Conservation (phyloP, 176 grass and related monocot species). For the Elaeis guineensis region DNA sequence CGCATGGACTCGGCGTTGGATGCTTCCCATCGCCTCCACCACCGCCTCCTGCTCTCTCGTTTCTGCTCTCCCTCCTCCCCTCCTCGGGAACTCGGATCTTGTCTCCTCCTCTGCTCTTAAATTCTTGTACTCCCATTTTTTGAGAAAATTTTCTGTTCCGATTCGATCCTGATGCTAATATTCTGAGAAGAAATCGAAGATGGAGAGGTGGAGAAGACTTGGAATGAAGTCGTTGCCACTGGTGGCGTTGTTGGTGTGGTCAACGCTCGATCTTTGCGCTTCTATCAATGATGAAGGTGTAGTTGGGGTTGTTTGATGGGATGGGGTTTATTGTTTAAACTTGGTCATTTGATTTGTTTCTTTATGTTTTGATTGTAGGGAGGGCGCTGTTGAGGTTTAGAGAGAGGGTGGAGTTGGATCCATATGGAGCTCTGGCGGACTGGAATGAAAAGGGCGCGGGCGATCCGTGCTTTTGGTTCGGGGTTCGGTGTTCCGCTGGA, state of each 20-base stretch:
- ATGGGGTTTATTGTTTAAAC: not conserved
- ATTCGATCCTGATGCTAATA: no score
- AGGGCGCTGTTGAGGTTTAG: constrained; percentile 8
- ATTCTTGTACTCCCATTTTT: no score
- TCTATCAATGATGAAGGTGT: not conserved
- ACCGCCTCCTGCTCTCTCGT: no score
- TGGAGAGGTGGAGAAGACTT: no score
- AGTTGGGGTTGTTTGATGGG: not conserved
- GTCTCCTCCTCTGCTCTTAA: no score
- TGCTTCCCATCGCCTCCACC: no score
- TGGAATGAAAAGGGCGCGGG: not conserved
- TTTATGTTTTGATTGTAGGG: not conserved
- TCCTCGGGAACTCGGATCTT: no score
- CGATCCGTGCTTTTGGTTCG: constrained; percentile 12
- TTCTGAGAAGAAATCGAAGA: no score
- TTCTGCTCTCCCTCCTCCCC: no score
- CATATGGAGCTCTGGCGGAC: constrained; percentile 9
- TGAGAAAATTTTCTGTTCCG: no score
- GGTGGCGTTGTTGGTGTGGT: not conserved
- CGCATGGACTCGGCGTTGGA: no score
- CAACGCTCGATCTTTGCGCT: not conserved
- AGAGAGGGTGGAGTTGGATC: constrained; percentile 7
- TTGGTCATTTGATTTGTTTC: not conserved
- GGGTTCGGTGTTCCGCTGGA: constrained; percentile 8
- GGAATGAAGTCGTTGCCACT: no score